Base-by-base conservation (phyloP, 768 basidiomycete species). In the Suillus americanus region DNA sequence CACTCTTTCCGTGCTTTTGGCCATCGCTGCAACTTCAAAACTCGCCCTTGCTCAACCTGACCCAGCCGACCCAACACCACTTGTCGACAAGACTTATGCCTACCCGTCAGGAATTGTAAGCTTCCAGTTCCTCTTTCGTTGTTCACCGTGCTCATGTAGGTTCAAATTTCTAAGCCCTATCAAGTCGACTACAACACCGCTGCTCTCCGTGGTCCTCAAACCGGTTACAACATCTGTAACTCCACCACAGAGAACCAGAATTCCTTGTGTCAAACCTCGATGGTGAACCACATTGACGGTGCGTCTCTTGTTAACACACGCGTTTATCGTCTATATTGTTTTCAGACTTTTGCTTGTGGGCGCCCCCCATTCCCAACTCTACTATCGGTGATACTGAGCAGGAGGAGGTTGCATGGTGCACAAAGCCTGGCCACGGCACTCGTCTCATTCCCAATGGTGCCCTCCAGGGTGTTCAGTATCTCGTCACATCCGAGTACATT, bases 331-430 rank as follows among this genome's bases (percentile, higher is more conserved):
- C 1, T 71, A 12, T 41, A 60, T 33, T 66, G 54, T n/a, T 10
- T 18, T 18, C 56, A 91, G 90, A 91, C 67, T 91, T 89, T 73
- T 92, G 90, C 69, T 66, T 91, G 0, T 91, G 87, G 86, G 87
- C 81, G 6, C 84, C 89, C 1, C 71, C 80, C 0, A 68, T 68
- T 0, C 77, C 83, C 1, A 79, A 85, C 70, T 79, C 82, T 14
- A 74, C 78, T 14, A 88, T 94, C 46, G 89, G 83, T 55, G 83
- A 90, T 66, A 81, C 82, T 10, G 94, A 95, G 72, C 86, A 81
- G 28, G 77, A 80, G 61, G 88, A 85, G 69, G 88, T 95, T 25
- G 86, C 90, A 1, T 95, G 85, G 82, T 95, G 92, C 75, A 84
- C 86, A 14, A 84, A 87, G 73, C 74, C 82, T 0, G 84, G 83